Evolutionary conservation across 495 filamentous ascomycete genomes (phyloP).

Genomic region (Xylaria flabelliformis): DNA sequence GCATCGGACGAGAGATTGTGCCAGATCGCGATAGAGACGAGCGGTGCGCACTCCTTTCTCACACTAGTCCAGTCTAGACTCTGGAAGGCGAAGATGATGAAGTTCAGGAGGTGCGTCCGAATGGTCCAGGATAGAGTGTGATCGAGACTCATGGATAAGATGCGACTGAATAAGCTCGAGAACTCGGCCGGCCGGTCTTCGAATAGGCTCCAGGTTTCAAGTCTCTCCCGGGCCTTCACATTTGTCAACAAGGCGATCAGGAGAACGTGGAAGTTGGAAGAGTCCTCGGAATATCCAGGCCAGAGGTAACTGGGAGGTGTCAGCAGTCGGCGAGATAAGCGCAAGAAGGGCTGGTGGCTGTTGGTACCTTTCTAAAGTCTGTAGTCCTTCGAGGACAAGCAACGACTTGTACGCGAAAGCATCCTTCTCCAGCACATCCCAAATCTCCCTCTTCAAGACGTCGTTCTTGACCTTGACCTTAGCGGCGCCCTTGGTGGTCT

Average conservation of each 20-base stretch:
- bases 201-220: constrained; percentile 91
- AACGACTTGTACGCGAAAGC: constrained; percentile 78
- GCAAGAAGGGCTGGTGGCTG: background rate
- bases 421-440: constrained; percentile 85
- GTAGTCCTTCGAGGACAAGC: constrained; percentile 85
- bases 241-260: constrained; percentile 84
- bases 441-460: constrained; percentile 86
- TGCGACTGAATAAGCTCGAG: constrained; percentile 86
- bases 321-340: constrained; percentile 29
- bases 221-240: constrained; percentile 83
- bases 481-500: constrained; percentile 58
- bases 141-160: constrained; percentile 89
- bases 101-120: constrained; percentile 80
- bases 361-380: constrained; percentile 81
- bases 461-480: constrained; percentile 80
- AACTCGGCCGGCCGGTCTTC: constrained; percentile 80
- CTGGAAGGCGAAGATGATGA: constrained; percentile 90
- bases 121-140: constrained; percentile 70
- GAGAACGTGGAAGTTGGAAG: constrained; percentile 89
- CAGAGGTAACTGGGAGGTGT: constrained; percentile 61
- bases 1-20: constrained; percentile 80
- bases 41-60: constrained; percentile 91
- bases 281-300: constrained; percentile 88
- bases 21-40: constrained; percentile 96
- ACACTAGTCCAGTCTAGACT: constrained; percentile 89